Evolutionary conservation across 2,329 filamentous ascomycete genomes (phyloP).

Genomic region (Colletotrichum theobromicola): DNA sequence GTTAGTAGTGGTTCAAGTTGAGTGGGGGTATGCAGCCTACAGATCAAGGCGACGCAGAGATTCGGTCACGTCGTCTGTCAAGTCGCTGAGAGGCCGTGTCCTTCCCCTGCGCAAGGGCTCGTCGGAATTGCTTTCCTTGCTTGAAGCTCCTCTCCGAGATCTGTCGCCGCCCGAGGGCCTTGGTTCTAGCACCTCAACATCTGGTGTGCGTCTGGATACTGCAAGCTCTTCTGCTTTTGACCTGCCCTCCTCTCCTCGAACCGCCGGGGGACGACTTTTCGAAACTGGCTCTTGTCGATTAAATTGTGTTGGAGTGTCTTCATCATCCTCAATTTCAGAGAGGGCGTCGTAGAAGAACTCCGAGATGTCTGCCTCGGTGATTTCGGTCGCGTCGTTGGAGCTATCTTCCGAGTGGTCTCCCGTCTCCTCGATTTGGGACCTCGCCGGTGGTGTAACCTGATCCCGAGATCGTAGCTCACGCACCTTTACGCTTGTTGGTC

Average conservation of each 20-base stretch:
- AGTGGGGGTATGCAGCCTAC: not conserved
- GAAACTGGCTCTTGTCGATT: not conserved
- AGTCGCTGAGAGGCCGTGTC: not conserved
- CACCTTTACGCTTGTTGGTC: not conserved
- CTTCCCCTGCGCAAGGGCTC: not conserved
- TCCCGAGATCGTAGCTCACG: not conserved
- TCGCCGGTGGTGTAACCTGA: not conserved
- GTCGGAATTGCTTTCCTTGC: not conserved
- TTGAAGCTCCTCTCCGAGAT: not conserved
- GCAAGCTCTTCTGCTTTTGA: not conserved
- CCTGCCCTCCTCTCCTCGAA: not conserved
- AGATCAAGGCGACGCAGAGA: slow-evolving; percentile 6
- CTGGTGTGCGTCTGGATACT: not conserved
- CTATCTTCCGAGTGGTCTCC: not conserved
- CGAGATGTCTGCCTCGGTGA: slow-evolving; percentile 16
- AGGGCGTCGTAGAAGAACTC: slow-evolving; percentile 7
- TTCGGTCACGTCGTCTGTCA: slow-evolving; percentile 4
- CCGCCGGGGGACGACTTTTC: not conserved
- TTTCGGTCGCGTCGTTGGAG: slow-evolving; percentile 4
- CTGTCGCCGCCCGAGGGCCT: not conserved
- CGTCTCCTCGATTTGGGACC: not conserved
- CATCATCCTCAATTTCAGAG: not conserved
- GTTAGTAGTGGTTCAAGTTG: not conserved
- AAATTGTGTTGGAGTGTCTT: not conserved
- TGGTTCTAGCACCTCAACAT: not conserved